Evolutionary conservation across 2,329 filamentous ascomycete genomes (phyloP).

Genomic region (Orbilia oligospora): DNA sequence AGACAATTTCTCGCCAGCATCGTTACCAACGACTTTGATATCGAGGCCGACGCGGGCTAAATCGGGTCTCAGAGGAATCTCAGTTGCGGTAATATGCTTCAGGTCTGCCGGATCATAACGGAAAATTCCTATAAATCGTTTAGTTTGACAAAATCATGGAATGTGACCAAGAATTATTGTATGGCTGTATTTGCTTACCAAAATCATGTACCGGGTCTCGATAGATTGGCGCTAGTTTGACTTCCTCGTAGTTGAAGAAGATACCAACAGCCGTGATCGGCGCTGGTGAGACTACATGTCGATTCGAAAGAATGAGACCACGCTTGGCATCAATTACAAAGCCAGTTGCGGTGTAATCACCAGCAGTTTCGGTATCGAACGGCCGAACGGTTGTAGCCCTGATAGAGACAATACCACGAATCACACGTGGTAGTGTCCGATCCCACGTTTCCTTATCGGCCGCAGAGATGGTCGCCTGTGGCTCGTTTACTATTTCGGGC

Average conservation of each 20-base stretch:
- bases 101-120: constrained; percentile 63
- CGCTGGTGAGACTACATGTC: constrained; percentile 64
- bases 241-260: constrained; percentile 65
- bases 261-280: constrained; percentile 65
- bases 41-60: constrained; percentile 64
- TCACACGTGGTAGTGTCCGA: constrained; percentile 63
- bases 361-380: constrained; percentile 64
- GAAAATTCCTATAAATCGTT: constrained; percentile 60
- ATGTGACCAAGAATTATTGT: background rate
- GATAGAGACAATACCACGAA: constrained; percentile 64
- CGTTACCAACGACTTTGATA: constrained; percentile 65
- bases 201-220: constrained; percentile 65
- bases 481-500: constrained; percentile 58
- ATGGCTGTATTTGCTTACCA: constrained; percentile 40
- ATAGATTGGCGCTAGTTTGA: constrained; percentile 64
- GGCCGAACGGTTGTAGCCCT: constrained; percentile 64
- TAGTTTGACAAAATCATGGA: background rate
- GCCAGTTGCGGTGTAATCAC: constrained; percentile 64
- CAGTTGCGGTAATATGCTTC: constrained; percentile 64
- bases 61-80: constrained; percentile 64
- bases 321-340: constrained; percentile 64
- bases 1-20: constrained; percentile 65
- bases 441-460: constrained; percentile 65
- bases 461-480: constrained; percentile 55
- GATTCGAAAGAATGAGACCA: constrained; percentile 64